Evolutionary conservation across 2,329 filamentous ascomycete species (phyloP), one percentile per base, ranked within the genome.

Genomic region (Metarhizium sp.): DNA sequence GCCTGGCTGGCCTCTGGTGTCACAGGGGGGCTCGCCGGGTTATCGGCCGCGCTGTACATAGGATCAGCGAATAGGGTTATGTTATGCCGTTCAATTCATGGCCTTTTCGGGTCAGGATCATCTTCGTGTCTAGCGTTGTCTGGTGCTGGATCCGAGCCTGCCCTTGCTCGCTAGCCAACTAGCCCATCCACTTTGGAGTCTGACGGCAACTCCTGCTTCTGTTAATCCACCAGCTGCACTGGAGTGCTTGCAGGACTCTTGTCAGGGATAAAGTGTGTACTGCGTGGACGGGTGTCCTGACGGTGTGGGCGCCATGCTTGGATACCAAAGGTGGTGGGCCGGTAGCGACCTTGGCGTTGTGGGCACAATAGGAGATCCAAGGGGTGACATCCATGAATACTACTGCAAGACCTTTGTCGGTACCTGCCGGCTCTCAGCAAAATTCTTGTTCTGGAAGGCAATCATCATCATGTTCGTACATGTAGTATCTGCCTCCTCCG

Each of bases 281-380:
- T 14, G 25, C n/a, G 50, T 51, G 50, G 30, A 18, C 40, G 50
- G 18, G 6, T 38, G 34, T 36, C 51, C 6, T 47, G 42, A 30
- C 18, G 18, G 18, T 36, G 36, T 18, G n/a, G 34, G 11, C 20
- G 16, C n/a, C 7, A 16, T 48, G 30, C n/a, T 16, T 10, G 40
- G 34, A 40, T 34, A 34, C 6, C 32, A 7, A 34, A 34, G 32
- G 32, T 34, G 32, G 52, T 50, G 46, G 52, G 52, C 52, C 52
- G n/a, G 34, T 43, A 50, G 25, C 46, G 20, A 54, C 34, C 45
- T 54, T 54, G 18, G 52, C 52, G 45, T 20, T 54, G 46, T 42
- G 52, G 52, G 25, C 14, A 16, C 25, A 34, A 34, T 11, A 34
- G 10, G 32, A 34, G 32, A 34, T 34, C 32, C 20, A 25, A 34